Evolutionary conservation across 2,329 filamentous ascomycete genomes (phyloP).

Genomic region (Talaromyces sp.): DNA sequence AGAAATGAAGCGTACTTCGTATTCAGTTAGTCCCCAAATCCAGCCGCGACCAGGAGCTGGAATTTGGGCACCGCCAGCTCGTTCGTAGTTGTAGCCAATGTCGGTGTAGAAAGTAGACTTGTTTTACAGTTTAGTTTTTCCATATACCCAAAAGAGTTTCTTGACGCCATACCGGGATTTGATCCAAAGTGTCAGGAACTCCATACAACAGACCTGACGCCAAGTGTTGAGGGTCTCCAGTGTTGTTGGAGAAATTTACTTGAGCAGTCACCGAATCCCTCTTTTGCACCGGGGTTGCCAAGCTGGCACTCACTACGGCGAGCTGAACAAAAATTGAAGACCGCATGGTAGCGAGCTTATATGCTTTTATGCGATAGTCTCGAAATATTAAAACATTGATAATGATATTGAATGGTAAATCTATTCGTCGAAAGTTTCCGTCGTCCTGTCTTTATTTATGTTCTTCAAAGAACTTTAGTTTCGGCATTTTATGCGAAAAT

Average conservation of each 20-base stretch:
- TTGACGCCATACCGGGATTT: neutral
- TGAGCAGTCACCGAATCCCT: slow-evolving; percentile 6
- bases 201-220: slow-evolving; percentile 9
- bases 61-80: slow-evolving; percentile 42
- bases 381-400: neutral
- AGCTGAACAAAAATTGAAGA: neutral
- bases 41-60: slow-evolving; percentile 31
- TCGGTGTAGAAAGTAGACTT: slow-evolving; percentile 24
- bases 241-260: slow-evolving; percentile 6
- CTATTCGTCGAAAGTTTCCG: neutral
- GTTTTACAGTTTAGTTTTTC: neutral
- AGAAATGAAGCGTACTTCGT: slow-evolving; percentile 32
- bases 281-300: neutral
- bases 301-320: neutral
- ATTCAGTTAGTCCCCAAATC: slow-evolving; percentile 33
- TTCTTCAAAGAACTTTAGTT: neutral
- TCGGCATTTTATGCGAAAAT: neutral
- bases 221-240: neutral
- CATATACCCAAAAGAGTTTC: neutral
- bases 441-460: neutral
- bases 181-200: slow-evolving; percentile 4
- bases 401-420: neutral
- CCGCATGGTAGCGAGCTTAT: neutral
- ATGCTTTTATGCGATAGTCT: neutral
- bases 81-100: slow-evolving; percentile 38